These are phyloP conservation scores for Pachysandra terminalis DNA, from an alignment of 164 flowering plant genomes.

Conservation along the genomic window DNA sequence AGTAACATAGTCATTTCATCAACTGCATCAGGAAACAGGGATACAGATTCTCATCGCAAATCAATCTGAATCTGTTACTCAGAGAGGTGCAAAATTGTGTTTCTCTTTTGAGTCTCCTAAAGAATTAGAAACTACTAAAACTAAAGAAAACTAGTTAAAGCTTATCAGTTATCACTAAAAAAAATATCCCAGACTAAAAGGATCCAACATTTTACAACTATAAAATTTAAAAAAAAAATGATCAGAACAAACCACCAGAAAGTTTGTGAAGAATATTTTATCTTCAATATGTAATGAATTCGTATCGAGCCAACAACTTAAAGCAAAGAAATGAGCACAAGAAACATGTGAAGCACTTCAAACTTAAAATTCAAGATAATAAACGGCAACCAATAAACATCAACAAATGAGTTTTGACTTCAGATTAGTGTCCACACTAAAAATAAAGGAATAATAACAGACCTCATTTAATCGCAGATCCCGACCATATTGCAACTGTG, in stretches of 20 bases:
- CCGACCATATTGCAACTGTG: slow-evolving; percentile 85
- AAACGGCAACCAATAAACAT: slow-evolving; percentile 2
- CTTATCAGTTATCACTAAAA: not conserved
- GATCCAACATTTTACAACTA: not conserved
- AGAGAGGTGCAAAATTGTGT: too few species aligned
- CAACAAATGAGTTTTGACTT: not conserved
- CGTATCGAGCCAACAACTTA: not conserved
- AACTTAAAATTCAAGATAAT: not conserved
- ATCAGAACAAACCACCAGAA: not conserved
- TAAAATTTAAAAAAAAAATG: too few species aligned
- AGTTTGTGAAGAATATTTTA: not conserved
- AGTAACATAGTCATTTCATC: too few species aligned
- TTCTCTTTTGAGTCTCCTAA: too few species aligned
- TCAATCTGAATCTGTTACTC: too few species aligned
- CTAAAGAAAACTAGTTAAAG: too few species aligned
- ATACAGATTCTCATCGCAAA: too few species aligned
- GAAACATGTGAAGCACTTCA: not conserved
- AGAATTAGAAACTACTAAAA: too few species aligned
- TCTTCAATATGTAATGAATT: not conserved
- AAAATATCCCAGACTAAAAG: not conserved
- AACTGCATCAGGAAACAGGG: too few species aligned
- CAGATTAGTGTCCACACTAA: not conserved
- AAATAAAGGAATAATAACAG: slow-evolving; percentile 6
- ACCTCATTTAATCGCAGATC: slow-evolving; percentile 98
- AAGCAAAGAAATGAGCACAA: not conserved